A percentile compares a stretch with the other conserved stretches of the same genome.
These are phyloP conservation scores for Musa acuminata DNA, from an alignment of 176 grass and related monocot genomes.

Conservation along the genomic window DNA sequence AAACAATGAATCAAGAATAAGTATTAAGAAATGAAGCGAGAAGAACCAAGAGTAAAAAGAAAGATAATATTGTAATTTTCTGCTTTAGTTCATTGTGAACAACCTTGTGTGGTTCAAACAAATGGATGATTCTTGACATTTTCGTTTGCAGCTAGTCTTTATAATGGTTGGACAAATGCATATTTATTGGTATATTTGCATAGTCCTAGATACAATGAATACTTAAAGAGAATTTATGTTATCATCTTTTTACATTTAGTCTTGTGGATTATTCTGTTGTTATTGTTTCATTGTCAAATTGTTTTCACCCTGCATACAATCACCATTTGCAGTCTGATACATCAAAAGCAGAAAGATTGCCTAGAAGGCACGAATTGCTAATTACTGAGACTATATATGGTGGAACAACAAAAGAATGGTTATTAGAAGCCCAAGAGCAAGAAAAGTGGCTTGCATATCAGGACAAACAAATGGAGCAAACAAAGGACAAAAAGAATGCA, in stretches of 20 bases:
- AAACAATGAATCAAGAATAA: no score
- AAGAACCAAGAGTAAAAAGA: no score
- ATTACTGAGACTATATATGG: conserved; percentile 50
- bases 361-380: conserved; percentile 43
- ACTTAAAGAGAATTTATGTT: no score
- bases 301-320: conserved; percentile 3
- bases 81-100: no score
- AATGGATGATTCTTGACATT: not conserved
- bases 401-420: conserved; percentile 54
- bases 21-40: no score
- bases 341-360: conserved; percentile 33
- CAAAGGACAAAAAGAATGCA: conserved; percentile 90
- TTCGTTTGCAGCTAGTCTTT: no score
- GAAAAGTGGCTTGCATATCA: conserved; percentile 61
- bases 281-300: not conserved
- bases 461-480: conserved; percentile 76
- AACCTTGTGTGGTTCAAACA: not conserved
- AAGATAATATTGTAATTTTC: no score
- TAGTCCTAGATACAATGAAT: no score
- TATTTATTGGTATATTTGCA: no score
- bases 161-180: no score
- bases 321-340: conserved; percentile 39
- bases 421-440: conserved; percentile 62
- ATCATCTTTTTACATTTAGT: not conserved
- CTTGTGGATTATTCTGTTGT: not conserved